Evolutionary conservation across 805 yeast genomes (phyloP).

Genomic region (Kodamaea kakaduensis): DNA sequence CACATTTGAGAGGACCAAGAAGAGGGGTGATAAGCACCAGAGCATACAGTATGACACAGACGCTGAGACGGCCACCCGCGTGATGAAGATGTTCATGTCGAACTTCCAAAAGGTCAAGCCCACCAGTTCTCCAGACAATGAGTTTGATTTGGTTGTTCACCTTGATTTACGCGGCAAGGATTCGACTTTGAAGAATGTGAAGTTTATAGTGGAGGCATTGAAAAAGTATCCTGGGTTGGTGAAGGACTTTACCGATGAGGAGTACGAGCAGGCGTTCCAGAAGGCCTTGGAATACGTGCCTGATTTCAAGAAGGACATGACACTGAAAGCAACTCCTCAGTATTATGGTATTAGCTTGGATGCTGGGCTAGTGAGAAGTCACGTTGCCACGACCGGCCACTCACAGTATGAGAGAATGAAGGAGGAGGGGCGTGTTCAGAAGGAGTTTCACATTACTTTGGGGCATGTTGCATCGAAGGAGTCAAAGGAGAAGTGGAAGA

Average conservation of each 20-base stretch:
- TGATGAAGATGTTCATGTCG: constrained; percentile 70
- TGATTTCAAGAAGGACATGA: constrained; percentile 34
- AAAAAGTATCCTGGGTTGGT: constrained; percentile 42
- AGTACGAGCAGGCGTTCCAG: constrained; percentile 43
- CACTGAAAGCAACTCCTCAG: constrained; percentile 23
- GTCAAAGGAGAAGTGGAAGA: constrained; percentile 20
- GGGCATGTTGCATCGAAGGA: constrained; percentile 38
- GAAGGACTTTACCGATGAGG: constrained; percentile 25
- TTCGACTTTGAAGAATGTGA: constrained; percentile 16
- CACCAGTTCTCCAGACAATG: constrained; percentile 51
- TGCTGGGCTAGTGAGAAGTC: not conserved
- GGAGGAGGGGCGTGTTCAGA: constrained; percentile 39
- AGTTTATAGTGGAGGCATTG: constrained; percentile 7
- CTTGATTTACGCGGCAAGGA: constrained; percentile 38
- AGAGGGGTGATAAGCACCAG: constrained; percentile 86
- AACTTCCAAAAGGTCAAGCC: constrained; percentile 61
- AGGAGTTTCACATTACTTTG: constrained; percentile 64
- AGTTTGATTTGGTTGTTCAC: constrained; percentile 63
- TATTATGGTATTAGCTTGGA: constrained; percentile 45
- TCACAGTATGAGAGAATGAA: constrained; percentile 23
- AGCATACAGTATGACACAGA: constrained; percentile 60
- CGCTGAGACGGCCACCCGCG: constrained; percentile 46
- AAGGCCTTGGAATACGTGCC: constrained; percentile 45
- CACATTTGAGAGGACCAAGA: constrained; percentile 56
- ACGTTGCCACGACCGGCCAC: not conserved